Conservation (phyloP, 768 basidiomycete genomes). For the Coprinopsis strossmayeri region DNA sequence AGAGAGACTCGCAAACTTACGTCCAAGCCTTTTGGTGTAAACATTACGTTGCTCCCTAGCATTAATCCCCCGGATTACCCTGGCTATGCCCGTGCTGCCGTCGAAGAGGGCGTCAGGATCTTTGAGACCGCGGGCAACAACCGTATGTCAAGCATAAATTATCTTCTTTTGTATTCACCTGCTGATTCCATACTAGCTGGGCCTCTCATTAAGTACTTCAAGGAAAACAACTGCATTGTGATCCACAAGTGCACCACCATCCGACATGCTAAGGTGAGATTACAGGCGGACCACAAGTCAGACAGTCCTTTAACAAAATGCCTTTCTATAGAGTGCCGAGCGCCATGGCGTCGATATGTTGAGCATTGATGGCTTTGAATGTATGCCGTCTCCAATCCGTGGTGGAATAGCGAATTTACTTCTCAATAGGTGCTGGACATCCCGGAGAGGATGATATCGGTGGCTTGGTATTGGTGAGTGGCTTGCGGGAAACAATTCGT, state of each 20-base stretch:
- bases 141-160: too few species aligned
- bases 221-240: constrained; percentile 68
- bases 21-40: constrained; percentile 76
- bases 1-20: constrained; percentile 67
- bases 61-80: constrained; percentile 91
- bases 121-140: constrained; percentile 94
- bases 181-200: too few species aligned
- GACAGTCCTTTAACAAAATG: background rate
- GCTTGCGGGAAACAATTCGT: background rate
- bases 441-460: constrained; percentile 94
- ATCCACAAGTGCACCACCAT: constrained; percentile 90
- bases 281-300: background rate
- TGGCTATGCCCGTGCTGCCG: constrained; percentile 73
- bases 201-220: constrained; percentile 74
- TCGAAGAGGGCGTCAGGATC: constrained; percentile 82
- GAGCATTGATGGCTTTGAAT: constrained; percentile 91
- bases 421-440: constrained; percentile 72
- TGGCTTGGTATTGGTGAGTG: constrained; percentile 67
- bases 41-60: constrained; percentile 80
- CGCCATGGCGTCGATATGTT: constrained; percentile 79
- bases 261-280: constrained; percentile 70
- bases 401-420: background rate
- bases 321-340: constrained; percentile 41
- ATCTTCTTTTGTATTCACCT: too few species aligned
- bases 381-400: constrained; percentile 31